Evolutionary conservation across 345 rosid species (phyloP), one percentile per base, ranked within the genome.

Genomic region (Arabis alpina): DNA sequence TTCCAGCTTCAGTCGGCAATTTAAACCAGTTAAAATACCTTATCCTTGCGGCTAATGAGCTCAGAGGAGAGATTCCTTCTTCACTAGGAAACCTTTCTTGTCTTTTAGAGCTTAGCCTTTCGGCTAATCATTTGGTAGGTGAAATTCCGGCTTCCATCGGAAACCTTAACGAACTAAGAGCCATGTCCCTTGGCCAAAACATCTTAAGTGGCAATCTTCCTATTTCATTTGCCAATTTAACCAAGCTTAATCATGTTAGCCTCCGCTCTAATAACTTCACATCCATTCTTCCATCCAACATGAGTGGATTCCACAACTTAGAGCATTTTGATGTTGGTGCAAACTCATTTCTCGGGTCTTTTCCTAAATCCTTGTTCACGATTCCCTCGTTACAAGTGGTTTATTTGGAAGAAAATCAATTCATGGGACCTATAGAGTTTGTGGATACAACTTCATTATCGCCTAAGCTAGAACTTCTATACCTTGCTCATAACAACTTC

Each of bases 41-140:
- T 32, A 32, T 5, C 36, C 36, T 32, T 32, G 7, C 7, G 8
- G 36, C 36, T 32, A 32, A 32, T 6, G 36, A 32, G 36, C 36
- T 32, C 36, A 32, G 7, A 32, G 72, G 62, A 40, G 53, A 67
- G 23, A 32, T 67, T 6, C 72, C 64, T 19, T 44, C 63, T 67
- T 67, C 72, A 15, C 9, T 67, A 43, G 63, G 63, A 25, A 66
- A 42, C 28, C 71, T 66, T 66, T 66, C 71, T 41, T 8, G 5
- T 28, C 71, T 66, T 52, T 27, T 8, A 41, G 0, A 7, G 5
- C 15, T 65, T 51, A 12, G 24, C 3, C 61, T 66, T 42, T 11
- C 19, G 9, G 4, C 1, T 9, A 63, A 63, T 34, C 8, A 36
- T 15, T 36, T 63, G 4, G 55, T 63, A 4, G 56, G 68, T 34